Percentiles rank a stretch among this genome's conserved stretches.
These are phyloP conservation scores for Crithidia sp. DNA, from an alignment of 208 protist species.

Conservation along the genomic window DNA sequence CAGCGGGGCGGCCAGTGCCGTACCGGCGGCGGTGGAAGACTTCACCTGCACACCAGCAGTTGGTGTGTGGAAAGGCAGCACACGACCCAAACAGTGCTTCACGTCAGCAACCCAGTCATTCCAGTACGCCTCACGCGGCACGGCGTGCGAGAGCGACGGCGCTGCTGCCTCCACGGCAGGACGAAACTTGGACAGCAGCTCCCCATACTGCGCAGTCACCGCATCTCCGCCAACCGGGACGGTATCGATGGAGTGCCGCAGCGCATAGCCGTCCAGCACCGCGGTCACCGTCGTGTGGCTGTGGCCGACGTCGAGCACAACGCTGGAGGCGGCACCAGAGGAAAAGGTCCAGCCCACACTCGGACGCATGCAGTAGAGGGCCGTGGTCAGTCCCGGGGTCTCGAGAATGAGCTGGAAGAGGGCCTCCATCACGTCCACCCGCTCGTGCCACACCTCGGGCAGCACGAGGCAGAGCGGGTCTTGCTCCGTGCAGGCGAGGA, in stretches of 20 bases:
- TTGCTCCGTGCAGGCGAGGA: conserved; percentile 49
- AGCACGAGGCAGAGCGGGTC: conserved; percentile 81
- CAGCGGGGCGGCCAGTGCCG: neutral
- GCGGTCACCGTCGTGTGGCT: conserved; percentile 72
- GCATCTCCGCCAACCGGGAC: conserved; percentile 54
- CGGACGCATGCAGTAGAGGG: conserved; percentile 79
- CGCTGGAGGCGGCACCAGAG: conserved; percentile 60
- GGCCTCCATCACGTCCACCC: conserved; percentile 54
- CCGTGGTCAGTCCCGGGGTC: conserved; percentile 41
- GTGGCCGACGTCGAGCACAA: conserved; percentile 85
- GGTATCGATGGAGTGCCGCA: conserved; percentile 64
- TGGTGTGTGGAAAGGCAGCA: conserved; percentile 13
- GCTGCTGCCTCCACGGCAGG: conserved; percentile 26
- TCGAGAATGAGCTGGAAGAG: conserved; percentile 71
- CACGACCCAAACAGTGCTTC: conserved; percentile 36
- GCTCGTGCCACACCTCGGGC: conserved; percentile 81
- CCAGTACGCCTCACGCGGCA: conserved; percentile 17
- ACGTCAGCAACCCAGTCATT: conserved; percentile 41
- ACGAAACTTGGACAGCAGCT: conserved; percentile 27
- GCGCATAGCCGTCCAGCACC: conserved; percentile 82
- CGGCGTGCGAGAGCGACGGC: conserved; percentile 14
- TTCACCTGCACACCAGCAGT: neutral
- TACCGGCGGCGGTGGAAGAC: neutral
- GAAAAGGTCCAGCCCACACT: conserved; percentile 78
- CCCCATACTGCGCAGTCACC: conserved; percentile 56